phyloP scores from a whole-genome alignment of 805 yeast species.

The Candida loeiensis region DNA sequence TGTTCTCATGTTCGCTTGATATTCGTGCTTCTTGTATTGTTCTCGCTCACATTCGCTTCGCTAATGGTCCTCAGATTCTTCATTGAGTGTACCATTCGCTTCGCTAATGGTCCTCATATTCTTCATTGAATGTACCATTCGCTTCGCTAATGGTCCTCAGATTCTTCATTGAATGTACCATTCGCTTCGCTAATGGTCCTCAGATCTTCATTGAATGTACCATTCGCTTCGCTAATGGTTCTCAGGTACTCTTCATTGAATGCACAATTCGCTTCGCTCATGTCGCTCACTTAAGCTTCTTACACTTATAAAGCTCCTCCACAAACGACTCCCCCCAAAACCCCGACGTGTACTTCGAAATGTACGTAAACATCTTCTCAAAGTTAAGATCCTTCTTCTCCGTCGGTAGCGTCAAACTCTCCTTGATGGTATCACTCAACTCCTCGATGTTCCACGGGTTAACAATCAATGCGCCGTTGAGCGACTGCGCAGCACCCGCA shows the following conservation, averaged over 20 bases:
- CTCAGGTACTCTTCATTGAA: neutral
- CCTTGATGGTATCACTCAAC: slow-evolving; percentile 77
- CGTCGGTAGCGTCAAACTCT: slow-evolving; percentile 77
- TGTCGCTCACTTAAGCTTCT: neutral
- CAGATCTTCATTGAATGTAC: no score
- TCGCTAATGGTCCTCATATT: no score
- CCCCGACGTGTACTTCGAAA: slow-evolving; percentile 89
- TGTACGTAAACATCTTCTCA: slow-evolving; percentile 78
- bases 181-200: no score
- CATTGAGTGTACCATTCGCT: no score
- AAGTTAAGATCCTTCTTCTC: slow-evolving; percentile 80
- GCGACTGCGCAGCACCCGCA: slow-evolving; percentile 98
- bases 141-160: no score
- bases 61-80: no score
- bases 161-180: no score
- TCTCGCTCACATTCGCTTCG: no score
- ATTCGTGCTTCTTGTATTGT: no score
- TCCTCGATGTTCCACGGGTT: slow-evolving; percentile 99
- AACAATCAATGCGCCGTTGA: slow-evolving; percentile 89
- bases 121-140: no score
- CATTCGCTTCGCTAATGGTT: no score
- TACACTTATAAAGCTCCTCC: slow-evolving; percentile 61
- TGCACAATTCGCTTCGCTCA: neutral
- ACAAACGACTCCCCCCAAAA: slow-evolving; percentile 98
- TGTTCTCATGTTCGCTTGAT: no score